Conservation (phyloP, 208 protist genomes). For the Leishmania turanica region DNA sequence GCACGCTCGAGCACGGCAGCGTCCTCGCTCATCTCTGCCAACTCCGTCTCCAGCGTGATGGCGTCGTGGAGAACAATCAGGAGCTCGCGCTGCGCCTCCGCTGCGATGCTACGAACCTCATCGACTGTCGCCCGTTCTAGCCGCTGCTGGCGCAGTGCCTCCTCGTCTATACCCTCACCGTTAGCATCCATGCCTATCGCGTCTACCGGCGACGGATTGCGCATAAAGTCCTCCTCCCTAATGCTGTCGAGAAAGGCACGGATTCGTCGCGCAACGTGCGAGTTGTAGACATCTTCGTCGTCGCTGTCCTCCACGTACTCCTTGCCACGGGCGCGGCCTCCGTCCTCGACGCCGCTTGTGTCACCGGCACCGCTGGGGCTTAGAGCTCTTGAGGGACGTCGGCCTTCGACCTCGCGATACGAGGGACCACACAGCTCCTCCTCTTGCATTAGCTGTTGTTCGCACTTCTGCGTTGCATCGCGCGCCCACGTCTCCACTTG, state of each 20-base stretch:
- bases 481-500: background rate
- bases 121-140: conserved; percentile 14
- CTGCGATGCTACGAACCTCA: conserved; percentile 38
- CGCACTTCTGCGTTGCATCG: background rate
- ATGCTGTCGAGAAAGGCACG: conserved; percentile 15
- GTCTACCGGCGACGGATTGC: background rate
- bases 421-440: background rate
- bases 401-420: background rate
- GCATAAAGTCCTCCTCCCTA: background rate
- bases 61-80: conserved; percentile 30
- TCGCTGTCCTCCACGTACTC: background rate
- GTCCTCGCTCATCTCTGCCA: conserved; percentile 35
- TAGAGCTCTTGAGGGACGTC: background rate
- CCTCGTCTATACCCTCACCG: conserved; percentile 4
- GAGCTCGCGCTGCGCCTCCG: conserved; percentile 25
- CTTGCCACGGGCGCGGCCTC: background rate
- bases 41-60: conserved; percentile 22
- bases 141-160: conserved; percentile 3
- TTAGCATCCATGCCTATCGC: background rate
- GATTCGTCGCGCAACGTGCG: conserved; percentile 15
- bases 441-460: background rate
- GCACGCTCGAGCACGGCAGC: conserved; percentile 36
- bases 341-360: background rate
- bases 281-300: conserved; percentile 21
- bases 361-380: background rate